A percentile compares a stretch with the other conserved stretches of the same genome.
phyloP scores from a whole-genome alignment of 371 early-diverging fungal species.

The Rhizopus arrhizus region DNA sequence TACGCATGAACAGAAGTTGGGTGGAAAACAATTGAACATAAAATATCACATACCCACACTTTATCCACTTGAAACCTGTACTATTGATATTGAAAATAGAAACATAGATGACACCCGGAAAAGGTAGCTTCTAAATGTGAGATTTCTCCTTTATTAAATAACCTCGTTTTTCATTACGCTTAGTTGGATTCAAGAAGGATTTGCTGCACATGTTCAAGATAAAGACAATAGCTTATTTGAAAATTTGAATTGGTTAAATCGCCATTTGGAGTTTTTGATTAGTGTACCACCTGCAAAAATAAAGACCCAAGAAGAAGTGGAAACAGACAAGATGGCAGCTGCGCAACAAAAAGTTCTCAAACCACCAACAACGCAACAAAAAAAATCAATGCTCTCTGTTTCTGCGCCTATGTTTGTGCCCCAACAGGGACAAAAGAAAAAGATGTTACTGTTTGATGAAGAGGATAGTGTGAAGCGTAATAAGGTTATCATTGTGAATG shows the following conservation, averaged over 20 bases:
- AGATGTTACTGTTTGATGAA: constrained; percentile 25
- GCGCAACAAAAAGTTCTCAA: constrained; percentile 18
- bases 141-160: not conserved
- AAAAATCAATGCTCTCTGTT: constrained; percentile 8
- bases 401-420: constrained; percentile 18
- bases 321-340: constrained; percentile 15
- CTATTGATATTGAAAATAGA: constrained; percentile 51
- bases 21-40: constrained; percentile 28
- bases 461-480: constrained; percentile 21
- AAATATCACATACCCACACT: constrained; percentile 48
- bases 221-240: constrained; percentile 51
- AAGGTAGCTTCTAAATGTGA: not conserved
- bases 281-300: constrained; percentile 25
- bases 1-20: constrained; percentile 29
- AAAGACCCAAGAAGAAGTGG: constrained; percentile 18
- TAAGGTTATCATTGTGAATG: constrained; percentile 42
- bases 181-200: constrained; percentile 55
- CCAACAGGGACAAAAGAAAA: constrained; percentile 14
- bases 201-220: constrained; percentile 45
- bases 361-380: constrained; percentile 13
- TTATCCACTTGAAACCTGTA: constrained; percentile 56
- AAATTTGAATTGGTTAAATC: constrained; percentile 69
- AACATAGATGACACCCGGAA: constrained; percentile 38
- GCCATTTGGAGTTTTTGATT: constrained; percentile 40
- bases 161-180: not conserved